These are phyloP conservation scores for Fusarium musae DNA, from an alignment of 2,329 filamentous ascomycete genomes.

Conservation along the genomic window DNA sequence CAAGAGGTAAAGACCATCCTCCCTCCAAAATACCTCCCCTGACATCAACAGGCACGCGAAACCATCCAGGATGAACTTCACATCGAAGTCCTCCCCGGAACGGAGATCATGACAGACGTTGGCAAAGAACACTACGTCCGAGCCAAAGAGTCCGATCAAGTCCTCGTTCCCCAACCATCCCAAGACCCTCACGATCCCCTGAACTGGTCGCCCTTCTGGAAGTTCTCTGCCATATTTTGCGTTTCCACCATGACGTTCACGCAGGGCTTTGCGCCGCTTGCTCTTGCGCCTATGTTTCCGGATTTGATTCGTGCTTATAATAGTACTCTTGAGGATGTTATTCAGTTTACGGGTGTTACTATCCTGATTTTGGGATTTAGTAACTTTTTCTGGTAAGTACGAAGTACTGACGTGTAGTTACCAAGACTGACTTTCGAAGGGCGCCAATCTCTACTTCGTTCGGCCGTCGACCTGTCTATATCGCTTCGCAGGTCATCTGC, in stretches of 20 bases:
- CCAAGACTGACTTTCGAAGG: not conserved
- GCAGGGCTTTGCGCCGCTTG: not conserved
- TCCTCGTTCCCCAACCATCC: conserved; percentile 30
- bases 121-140: conserved; percentile 30
- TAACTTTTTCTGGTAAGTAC: not conserved
- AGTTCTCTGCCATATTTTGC: conserved; percentile 5
- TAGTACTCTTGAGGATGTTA: not conserved
- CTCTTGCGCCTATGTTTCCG: conserved; percentile 10
- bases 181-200: conserved; percentile 7
- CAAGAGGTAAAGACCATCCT: not conserved
- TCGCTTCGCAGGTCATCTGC: conserved; percentile 3
- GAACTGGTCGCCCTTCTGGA: conserved; percentile 4
- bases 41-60: not conserved
- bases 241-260: conserved; percentile 8
- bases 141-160: conserved; percentile 20
- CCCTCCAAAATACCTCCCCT: not conserved
- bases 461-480: not conserved
- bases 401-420: fast-evolving
- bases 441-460: not conserved
- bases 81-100: conserved; percentile 29
- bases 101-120: conserved; percentile 35
- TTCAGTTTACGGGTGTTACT: conserved; percentile 6
- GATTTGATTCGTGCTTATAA: not conserved
- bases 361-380: conserved; percentile 1
- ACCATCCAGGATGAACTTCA: conserved; percentile 30